Base-by-base conservation (phyloP, 768 basidiomycete species). In the Pleurotus ostreatus region DNA sequence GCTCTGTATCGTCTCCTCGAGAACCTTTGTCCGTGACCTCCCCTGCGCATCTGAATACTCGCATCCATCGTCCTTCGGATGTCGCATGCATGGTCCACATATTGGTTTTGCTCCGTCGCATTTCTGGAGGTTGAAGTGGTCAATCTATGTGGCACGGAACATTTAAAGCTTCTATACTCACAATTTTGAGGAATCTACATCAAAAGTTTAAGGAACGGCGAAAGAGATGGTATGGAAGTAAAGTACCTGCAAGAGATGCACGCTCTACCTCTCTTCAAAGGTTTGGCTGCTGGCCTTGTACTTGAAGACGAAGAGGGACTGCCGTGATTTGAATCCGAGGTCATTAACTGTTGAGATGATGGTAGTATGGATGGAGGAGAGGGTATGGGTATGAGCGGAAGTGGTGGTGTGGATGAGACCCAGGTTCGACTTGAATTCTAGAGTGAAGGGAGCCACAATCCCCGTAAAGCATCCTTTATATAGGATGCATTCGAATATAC, bases 21-120 rank as follows among this genome's bases (percentile, higher is more conserved):
- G 68, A 4, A 75, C 71, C 62, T 84, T 76, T 2, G 81, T 86
- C 55, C 79, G 72, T 16, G 87, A 82, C 57, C 83, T 78, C 43
- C 78, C 78, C 30, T 77, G 78, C 4, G 81, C 83, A 62, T 88
- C 86, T 5, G 81, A 74, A 66, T 88, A 89, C 69, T 89, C 86
- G 66, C 88, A 89, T 26, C 84, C 84, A 53, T 85, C 85, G 23
- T 76, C 76, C 57, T 84, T 80, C 38, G 84, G 81, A 22, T 82
- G 79, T 6, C 75, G 70, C 20, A 71, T 66, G 70, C 88, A 89
- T 41, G 83, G 86, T 1, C 81, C 80, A 65, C 88, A 89, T 8
- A 79, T 70, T 1, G 87, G 87, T 56, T 81, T 81, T 3, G 65
- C 66, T 15, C 86, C 85, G 61, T 89, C 86, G 60, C 88, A 89